phyloP scores from a whole-genome alignment of 768 basidiomycete genomes.

The Strobilomyces dryophilus region DNA sequence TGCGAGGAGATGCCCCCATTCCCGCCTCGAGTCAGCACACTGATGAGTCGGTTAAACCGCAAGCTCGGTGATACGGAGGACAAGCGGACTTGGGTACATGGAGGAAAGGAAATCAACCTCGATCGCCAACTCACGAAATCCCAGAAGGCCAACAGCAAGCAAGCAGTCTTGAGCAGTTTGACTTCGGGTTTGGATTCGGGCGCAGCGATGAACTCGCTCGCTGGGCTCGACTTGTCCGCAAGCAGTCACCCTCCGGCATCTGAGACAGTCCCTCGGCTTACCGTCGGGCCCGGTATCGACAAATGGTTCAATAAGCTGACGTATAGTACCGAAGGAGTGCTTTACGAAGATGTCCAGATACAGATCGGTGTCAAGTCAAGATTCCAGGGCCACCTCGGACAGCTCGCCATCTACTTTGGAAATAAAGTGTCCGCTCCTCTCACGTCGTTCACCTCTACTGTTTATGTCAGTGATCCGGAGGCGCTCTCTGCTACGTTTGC shows the following conservation, averaged over 20 bases:
- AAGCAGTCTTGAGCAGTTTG: constrained; percentile 34
- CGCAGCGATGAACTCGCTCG: constrained; percentile 70
- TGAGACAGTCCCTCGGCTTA: constrained; percentile 47
- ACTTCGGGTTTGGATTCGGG: constrained; percentile 38
- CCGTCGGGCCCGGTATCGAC: constrained; percentile 68
- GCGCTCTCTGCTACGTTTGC: constrained; percentile 82
- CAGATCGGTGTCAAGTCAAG: constrained; percentile 96
- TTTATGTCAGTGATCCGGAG: constrained; percentile 68
- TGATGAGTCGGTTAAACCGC: constrained; percentile 81
- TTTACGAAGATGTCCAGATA: constrained; percentile 94
- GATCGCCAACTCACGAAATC: constrained; percentile 64
- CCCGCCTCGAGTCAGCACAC: constrained; percentile 89
- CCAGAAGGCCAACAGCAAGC: constrained; percentile 37
- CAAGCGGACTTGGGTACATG: constrained; percentile 92
- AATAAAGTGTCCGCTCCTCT: constrained; percentile 92
- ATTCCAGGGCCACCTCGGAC: constrained; percentile 92
- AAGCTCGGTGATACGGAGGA: constrained; percentile 93
- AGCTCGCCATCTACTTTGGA: constrained; percentile 91
- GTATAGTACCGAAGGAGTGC: constrained; percentile 77
- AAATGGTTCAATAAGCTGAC: constrained; percentile 87
- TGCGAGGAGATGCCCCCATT: constrained; percentile 99
- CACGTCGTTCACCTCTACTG: constrained; percentile 82
- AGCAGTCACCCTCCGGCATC: constrained; percentile 16
- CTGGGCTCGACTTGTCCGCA: constrained; percentile 71
- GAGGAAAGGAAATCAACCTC: constrained; percentile 88